Evolutionary conservation across 2,329 filamentous ascomycete genomes (phyloP).

Genomic region (Ceratocystis cubensis): DNA sequence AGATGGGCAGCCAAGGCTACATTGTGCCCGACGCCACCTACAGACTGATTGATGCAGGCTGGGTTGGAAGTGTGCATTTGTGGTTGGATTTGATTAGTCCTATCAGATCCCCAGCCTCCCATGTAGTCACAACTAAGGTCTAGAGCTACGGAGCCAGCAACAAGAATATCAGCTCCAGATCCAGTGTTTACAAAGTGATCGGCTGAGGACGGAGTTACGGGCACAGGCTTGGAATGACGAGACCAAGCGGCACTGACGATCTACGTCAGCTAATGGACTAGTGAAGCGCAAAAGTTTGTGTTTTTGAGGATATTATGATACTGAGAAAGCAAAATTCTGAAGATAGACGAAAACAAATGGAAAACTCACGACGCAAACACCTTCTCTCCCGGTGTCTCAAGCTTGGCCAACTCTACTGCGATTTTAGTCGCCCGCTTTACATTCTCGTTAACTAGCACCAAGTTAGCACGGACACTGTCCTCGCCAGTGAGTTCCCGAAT

Average conservation of each 20-base stretch:
- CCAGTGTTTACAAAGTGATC: conserved; percentile 23
- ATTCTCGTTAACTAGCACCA: conserved; percentile 44
- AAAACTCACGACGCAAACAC: conserved; percentile 13
- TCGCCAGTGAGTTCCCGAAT: conserved; percentile 67
- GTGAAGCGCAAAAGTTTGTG: neutral
- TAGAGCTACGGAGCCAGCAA: conserved; percentile 80
- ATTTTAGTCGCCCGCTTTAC: conserved; percentile 43
- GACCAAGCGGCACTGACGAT: conserved; percentile 1
- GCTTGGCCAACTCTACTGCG: conserved; percentile 38
- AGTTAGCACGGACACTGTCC: conserved; percentile 62
- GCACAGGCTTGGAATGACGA: conserved; percentile 14
- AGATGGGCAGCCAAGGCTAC: conserved; percentile 73
- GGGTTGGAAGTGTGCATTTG: conserved; percentile 74
- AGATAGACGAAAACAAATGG: neutral
- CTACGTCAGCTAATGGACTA: conserved; percentile 1
- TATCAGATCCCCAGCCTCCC: conserved; percentile 22
- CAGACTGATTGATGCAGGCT: conserved; percentile 62
- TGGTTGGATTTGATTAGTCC: conserved; percentile 30
- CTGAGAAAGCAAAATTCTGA: neutral
- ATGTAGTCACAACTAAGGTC: conserved; percentile 74
- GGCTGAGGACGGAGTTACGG: conserved; percentile 21
- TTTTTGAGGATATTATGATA: neutral
- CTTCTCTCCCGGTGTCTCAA: conserved; percentile 17
- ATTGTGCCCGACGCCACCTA: conserved; percentile 87
- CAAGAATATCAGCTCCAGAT: conserved; percentile 51